phyloP scores from a whole-genome alignment of 192 early-diverging fungal genomes.

The Rhizoclosmatium globosum region DNA sequence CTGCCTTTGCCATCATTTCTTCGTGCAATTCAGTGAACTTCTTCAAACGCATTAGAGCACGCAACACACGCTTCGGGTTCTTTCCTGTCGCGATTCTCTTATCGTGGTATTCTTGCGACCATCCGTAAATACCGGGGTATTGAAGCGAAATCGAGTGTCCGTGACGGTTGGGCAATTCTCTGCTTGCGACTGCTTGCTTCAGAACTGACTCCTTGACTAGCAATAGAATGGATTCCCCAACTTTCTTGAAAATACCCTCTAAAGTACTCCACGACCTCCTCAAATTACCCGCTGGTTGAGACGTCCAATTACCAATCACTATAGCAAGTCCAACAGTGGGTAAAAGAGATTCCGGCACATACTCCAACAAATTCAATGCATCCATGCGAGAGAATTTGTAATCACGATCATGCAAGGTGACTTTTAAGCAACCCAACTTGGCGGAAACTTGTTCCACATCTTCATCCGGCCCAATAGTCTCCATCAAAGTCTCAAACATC shows the following conservation, averaged over 20 bases:
- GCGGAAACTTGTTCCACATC: not conserved
- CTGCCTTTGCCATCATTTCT: not conserved
- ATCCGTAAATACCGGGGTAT: constrained; percentile 29
- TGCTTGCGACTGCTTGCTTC: not conserved
- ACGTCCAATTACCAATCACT: constrained; percentile 22
- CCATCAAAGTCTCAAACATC: not conserved
- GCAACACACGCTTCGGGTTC: not conserved
- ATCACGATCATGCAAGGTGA: not conserved
- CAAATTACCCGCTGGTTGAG: constrained; percentile 16
- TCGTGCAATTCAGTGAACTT: not conserved
- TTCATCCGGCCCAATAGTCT: not conserved
- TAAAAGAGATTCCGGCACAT: not conserved
- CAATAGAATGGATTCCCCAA: not conserved
- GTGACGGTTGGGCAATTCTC: constrained; percentile 29
- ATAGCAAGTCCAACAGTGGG: constrained; percentile 5
- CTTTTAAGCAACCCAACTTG: not conserved
- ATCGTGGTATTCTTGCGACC: constrained; percentile 17
- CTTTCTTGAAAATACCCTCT: not conserved
- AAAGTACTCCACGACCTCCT: not conserved
- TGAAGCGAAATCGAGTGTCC: constrained; percentile 9
- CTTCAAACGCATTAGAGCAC: not conserved
- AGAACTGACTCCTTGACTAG: not conserved
- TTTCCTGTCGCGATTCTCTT: not conserved
- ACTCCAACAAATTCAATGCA: not conserved
- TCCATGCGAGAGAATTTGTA: constrained; percentile 13